Evolutionary conservation across 139 green algal species (phyloP).

Genomic region (Diplosphaera chodatii): DNA sequence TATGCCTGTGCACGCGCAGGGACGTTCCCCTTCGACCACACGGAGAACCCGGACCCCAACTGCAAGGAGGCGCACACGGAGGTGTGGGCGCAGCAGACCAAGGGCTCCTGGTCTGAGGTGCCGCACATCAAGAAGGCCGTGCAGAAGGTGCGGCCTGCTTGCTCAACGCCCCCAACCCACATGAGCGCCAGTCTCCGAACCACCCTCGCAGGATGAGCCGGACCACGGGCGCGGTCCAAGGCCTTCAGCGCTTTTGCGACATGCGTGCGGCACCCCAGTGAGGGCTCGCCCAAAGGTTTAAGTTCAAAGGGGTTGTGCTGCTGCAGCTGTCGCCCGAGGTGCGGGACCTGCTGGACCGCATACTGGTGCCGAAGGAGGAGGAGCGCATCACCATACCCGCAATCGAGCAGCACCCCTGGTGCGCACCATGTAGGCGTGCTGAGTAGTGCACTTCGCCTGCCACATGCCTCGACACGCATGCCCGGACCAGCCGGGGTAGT

Average conservation of each 20-base stretch:
- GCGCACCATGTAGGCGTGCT: too few species aligned
- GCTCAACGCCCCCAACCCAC: too few species aligned
- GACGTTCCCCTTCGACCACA: conserved; percentile 83
- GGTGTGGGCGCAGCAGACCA: conserved; percentile 49
- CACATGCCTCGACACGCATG: too few species aligned
- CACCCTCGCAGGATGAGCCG: too few species aligned
- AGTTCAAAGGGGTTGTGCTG: background rate
- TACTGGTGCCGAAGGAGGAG: conserved; percentile 15
- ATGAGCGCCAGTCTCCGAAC: too few species aligned
- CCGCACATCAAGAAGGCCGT: conserved; percentile 47
- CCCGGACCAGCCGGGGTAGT: too few species aligned
- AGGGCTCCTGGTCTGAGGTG: conserved; percentile 42
- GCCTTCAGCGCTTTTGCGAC: too few species aligned
- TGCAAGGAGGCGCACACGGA: conserved; percentile 57
- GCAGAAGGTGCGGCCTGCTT: conserved; percentile 21
- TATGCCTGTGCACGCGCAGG: conserved; percentile 6
- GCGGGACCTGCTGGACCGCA: conserved; percentile 24
- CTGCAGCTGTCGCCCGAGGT: conserved; percentile 13
- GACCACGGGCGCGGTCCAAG: too few species aligned
- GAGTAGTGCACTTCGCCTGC: too few species aligned
- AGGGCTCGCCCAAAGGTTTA: background rate
- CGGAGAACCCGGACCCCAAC: conserved; percentile 64
- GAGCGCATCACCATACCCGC: conserved; percentile 12
- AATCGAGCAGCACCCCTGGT: conserved; percentile 33
- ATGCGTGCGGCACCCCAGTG: too few species aligned